phyloP scores from a whole-genome alignment of 768 basidiomycete genomes.

The Podaxis rugospora region DNA sequence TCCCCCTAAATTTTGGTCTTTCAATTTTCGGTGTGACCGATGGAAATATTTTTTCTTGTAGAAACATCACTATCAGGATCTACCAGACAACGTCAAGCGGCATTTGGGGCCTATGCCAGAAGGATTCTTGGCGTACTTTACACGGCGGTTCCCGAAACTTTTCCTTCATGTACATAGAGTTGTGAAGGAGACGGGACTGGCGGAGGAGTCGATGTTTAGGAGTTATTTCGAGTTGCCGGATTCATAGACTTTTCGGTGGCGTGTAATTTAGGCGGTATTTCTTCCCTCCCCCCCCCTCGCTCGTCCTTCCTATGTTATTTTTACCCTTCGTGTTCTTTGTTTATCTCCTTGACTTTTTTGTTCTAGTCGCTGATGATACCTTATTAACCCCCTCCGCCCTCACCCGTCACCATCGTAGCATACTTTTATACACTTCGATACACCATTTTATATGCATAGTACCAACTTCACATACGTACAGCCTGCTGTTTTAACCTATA shows the following conservation, averaged over 20 bases:
- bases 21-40: background rate
- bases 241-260: conserved; percentile 10
- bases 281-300: background rate
- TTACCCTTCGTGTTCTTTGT: too few species aligned
- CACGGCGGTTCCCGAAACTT: conserved; percentile 82
- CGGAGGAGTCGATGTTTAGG: conserved; percentile 86
- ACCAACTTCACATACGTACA: background rate
- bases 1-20: background rate
- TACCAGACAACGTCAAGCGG: conserved; percentile 87
- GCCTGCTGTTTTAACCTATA: background rate
- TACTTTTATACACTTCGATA: background rate
- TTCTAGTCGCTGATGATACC: background rate
- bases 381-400: background rate
- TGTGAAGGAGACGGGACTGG: conserved; percentile 65
- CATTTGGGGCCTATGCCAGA: conserved; percentile 89
- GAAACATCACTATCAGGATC: conserved; percentile 98
- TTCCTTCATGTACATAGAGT: conserved; percentile 93
- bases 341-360: too few species aligned
- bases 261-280: background rate
- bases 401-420: background rate
- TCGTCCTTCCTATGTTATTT: background rate
- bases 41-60: conserved; percentile 24
- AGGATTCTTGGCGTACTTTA: conserved; percentile 92
- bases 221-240: conserved; percentile 77
- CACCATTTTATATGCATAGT: background rate